These are phyloP conservation scores for Aspergillus niger DNA, from an alignment of 2,329 filamentous ascomycete genomes.

Conservation along the genomic window DNA sequence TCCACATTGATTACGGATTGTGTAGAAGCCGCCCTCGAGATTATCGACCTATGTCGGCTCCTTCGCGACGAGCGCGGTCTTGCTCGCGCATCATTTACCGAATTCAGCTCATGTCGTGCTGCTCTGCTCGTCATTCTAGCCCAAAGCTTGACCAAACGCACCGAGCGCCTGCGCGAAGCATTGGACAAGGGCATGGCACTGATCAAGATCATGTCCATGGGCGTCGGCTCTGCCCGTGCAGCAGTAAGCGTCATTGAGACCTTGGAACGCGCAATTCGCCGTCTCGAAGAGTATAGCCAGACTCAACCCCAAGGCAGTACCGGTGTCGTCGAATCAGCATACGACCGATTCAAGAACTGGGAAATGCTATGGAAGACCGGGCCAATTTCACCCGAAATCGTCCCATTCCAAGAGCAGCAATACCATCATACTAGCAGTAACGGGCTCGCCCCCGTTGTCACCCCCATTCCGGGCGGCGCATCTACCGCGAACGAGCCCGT, in stretches of 20 bases:
- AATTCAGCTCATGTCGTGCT: conserved; percentile 59
- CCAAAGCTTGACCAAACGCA: conserved; percentile 43
- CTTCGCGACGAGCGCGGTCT: conserved; percentile 56
- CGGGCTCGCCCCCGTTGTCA: conserved; percentile 21
- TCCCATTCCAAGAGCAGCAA: conserved; percentile 29
- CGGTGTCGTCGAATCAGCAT: conserved; percentile 50
- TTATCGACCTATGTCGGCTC: conserved; percentile 54
- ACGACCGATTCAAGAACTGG: conserved; percentile 56
- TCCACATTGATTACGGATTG: conserved; percentile 53
- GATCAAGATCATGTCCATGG: conserved; percentile 57
- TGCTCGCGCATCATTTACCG: conserved; percentile 58
- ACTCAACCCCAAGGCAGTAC: conserved; percentile 33
- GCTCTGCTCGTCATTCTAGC: conserved; percentile 53
- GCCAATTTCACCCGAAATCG: conserved; percentile 36
- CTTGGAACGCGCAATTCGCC: conserved; percentile 51
- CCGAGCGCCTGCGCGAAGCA: conserved; percentile 47
- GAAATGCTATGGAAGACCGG: conserved; percentile 53
- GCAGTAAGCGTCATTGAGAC: conserved; percentile 57
- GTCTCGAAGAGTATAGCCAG: conserved; percentile 49
- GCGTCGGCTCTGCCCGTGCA: conserved; percentile 55
- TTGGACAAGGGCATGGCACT: conserved; percentile 54
- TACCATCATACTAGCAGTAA: conserved; percentile 8
- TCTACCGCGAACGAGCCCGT: conserved; percentile 20
- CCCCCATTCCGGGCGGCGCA: conserved; percentile 25
- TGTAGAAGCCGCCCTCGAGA: conserved; percentile 55